Evolutionary conservation across 257 asterid species (phyloP), one percentile per base, ranked within the genome.

Genomic region (Ilex asprella): DNA sequence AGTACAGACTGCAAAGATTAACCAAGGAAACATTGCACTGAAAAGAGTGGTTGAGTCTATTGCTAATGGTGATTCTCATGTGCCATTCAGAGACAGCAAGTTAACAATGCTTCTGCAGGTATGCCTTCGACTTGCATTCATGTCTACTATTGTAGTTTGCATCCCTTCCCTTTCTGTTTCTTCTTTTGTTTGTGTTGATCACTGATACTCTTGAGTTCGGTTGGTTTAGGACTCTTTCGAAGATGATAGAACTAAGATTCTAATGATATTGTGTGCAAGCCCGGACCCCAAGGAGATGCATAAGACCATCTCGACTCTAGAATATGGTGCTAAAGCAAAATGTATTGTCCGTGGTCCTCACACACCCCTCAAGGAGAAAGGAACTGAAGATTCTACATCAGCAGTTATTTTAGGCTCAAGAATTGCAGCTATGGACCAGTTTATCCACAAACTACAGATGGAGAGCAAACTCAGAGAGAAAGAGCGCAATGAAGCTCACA

Each of bases 51-150:
- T 93, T 21, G 99, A 93, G 65, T 93, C 99, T 5, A 93, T 93
- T 31, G 97, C 99, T 3, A 93, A 93, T 62, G 94, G 96, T 7
- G 99, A 93, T 71, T 85, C 97, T 27, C 99, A 93, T 44, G 99
- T 93, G 50, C 97, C 99, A 0, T 93, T 93, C 66, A 85, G 99
- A 61, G 99, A 93, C 60, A 93, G 99, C 90, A 93, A 93, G 82
- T 65, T 93, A 46, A 93, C 99, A 15, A 93, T 93, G 99, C 97
- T 93, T 80, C 90, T 93, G 57, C 99, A 93, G 96, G 99, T 89
- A 53, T 21, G 27, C 2, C 2, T 58, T 31, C 56, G 31, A 41
- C 13, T 15, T 10, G 46, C 0, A 46, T 58, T 55, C 55, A 21
- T 46, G 41, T 63, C 21, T 12, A n/a, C 52, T 39, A 49, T 55